Evolutionary conservation across 176 grass and related monocot species (phyloP), one percentile per base, ranked within the genome.

Genomic region (Paspalum vaginatum): DNA sequence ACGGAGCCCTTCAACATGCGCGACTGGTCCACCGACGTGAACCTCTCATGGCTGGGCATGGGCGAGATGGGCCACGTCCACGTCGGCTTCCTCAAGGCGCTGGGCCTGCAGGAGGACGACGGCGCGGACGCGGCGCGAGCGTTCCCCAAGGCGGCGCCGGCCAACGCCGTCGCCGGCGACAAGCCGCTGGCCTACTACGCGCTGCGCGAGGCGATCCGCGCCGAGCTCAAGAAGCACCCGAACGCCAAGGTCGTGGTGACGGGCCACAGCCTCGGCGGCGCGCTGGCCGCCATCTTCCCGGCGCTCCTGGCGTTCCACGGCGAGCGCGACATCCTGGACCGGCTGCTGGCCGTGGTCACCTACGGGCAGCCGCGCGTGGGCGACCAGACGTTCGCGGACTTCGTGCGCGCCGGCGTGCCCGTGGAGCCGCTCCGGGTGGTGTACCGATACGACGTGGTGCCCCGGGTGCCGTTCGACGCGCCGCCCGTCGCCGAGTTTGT

Each of bases 11-110:
- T 98, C 85, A 90, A 94, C 85, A 88, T 74, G 68, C 48, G 77
- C 9, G 95, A 98, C 88, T 98, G 95, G 95, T 87, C 85, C 9
- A 94, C 92, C 0, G 95, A 94, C 85, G 86, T 98, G 21, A 89
- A 98, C 79, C 87, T 94, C 9, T 98, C 95, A 0, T 92, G 83
- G 83, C 78, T 85, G 1, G 60, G 61, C 46, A 94, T 94, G 86
- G 92, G 90, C 11, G 26, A 84, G n/a, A 56, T 98, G 45, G 95
- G 95, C 45, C 81, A 87, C 83, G 58, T 98, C 74, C 95, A 98
- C 77, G 45, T 87, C 27, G 95, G 95, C 22, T 98, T 98, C 85
- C 88, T 98, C 72, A 94, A 98, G 57, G 95, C 92, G 8, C 85
- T 98, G 9, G 95, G 95, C 21, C 88, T 98, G 2, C 90, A 94